Evolutionary conservation across 148 eudicot species (phyloP).

Genomic region (Pharnaceum exiguum): DNA sequence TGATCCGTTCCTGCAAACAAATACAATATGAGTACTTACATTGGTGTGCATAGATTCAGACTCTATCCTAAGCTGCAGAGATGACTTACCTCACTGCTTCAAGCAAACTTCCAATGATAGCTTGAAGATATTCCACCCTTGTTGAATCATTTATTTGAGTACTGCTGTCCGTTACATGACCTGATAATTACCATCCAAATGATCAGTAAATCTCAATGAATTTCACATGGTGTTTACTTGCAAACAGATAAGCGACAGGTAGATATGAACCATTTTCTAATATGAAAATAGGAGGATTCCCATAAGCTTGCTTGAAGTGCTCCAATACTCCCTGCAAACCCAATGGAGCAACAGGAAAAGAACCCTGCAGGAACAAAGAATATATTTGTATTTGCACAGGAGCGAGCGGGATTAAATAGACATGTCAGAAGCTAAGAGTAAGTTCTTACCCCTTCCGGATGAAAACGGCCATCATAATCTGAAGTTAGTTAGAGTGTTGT

Average conservation of each 20-base stretch:
- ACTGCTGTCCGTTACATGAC: constrained; percentile 22
- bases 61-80: background rate
- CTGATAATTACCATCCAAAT: constrained; percentile 3
- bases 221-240: background rate
- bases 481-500: background rate
- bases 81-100: constrained; percentile 41
- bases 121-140: constrained; percentile 38
- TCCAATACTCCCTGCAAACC: constrained; percentile 26
- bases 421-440: no score
- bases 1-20: constrained; percentile 45
- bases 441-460: constrained; percentile 6
- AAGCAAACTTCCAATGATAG: constrained; percentile 32
- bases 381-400: no score
- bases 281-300: constrained; percentile 40
- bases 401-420: background rate
- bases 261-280: constrained; percentile 43
- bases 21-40: background rate
- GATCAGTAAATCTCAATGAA: background rate
- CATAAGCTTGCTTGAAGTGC: constrained; percentile 30
- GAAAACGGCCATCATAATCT: constrained; percentile 8
- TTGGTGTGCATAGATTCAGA: background rate
- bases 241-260: background rate
- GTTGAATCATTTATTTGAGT: constrained; percentile 23
- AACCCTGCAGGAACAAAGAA: background rate
- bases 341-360: constrained; percentile 13